Conservation (phyloP, 345 rosid genomes). For the Pistacia vera region DNA sequence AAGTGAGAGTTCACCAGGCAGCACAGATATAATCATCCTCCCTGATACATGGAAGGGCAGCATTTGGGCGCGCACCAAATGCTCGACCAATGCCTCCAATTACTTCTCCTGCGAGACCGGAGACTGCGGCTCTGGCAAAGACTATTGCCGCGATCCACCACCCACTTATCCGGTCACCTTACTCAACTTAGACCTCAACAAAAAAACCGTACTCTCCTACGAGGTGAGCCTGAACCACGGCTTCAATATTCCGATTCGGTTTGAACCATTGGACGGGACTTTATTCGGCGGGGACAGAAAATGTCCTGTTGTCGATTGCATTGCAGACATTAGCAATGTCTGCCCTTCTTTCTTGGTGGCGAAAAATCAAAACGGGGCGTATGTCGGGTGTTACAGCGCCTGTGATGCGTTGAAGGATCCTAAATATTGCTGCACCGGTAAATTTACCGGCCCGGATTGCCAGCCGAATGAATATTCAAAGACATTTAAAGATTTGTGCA, state of each 20-base stretch:
- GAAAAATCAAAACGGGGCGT: constrained; percentile 8
- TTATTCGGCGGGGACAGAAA: constrained; percentile 21
- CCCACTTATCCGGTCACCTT: constrained; percentile 24
- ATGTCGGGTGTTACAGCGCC: constrained; percentile 29
- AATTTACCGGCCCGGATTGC: constrained; percentile 8
- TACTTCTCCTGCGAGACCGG: constrained; percentile 30
- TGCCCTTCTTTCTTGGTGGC: constrained; percentile 29
- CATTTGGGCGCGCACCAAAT: constrained; percentile 32
- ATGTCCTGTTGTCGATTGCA: constrained; percentile 31
- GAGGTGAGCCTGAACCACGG: constrained; percentile 42
- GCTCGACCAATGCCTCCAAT: constrained; percentile 4
- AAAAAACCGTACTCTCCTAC: constrained; percentile 6
- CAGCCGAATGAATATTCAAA: constrained; percentile 22
- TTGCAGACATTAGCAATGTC: constrained; percentile 21
- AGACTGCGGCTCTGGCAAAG: constrained; percentile 26
- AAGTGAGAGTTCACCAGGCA: constrained; percentile 3
- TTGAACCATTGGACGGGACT: constrained; percentile 28
- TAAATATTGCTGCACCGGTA: background rate
- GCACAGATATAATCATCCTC: constrained; percentile 5
- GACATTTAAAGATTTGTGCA: constrained; percentile 25
- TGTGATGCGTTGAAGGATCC: constrained; percentile 11
- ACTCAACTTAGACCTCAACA: constrained; percentile 18
- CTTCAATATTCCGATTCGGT: constrained; percentile 20
- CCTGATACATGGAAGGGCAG: background rate
- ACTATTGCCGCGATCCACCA: constrained; percentile 12